A percentile compares a stretch with the other conserved stretches of the same genome.
These are phyloP conservation scores for Alternaria sp. DNA, from an alignment of 2,329 filamentous ascomycete genomes.

Conservation along the genomic window DNA sequence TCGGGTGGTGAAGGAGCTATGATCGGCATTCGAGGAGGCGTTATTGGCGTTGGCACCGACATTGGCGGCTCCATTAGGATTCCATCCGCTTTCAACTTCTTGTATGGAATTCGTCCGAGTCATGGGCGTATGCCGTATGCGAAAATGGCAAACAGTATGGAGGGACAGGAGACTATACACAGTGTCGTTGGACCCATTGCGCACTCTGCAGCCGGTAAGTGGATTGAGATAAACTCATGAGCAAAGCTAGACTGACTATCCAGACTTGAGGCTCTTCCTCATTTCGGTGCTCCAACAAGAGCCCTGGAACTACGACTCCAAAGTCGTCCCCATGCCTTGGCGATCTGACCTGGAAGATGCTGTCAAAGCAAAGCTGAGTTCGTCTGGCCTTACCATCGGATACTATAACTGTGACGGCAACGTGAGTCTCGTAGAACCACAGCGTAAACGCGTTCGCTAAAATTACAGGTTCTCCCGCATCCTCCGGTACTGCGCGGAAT, in stretches of 20 bases:
- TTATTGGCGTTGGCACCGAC: conserved; percentile 64
- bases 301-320: conserved; percentile 70
- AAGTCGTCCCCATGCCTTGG: conserved; percentile 68
- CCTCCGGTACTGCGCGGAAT: conserved; percentile 5
- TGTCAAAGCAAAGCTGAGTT: conserved; percentile 11
- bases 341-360: conserved; percentile 2
- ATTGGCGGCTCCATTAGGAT: conserved; percentile 61
- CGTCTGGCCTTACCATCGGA: conserved; percentile 59
- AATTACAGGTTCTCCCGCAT: conserved; percentile 5
- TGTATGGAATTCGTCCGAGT: conserved; percentile 61
- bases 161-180: conserved; percentile 65
- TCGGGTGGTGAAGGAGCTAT: conserved; percentile 65
- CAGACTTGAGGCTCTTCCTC: conserved; percentile 54
- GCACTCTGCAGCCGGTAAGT: background rate
- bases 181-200: conserved; percentile 64
- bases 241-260: background rate
- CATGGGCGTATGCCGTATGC: conserved; percentile 39
- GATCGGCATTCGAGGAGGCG: conserved; percentile 58
- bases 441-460: conserved; percentile 27
- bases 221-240: background rate
- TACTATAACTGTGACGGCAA: conserved; percentile 51
- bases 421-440: background rate
- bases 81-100: conserved; percentile 62
- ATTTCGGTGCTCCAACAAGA: conserved; percentile 60
- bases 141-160: conserved; percentile 60